Percentiles rank a stretch among this genome's conserved stretches.
These are phyloP conservation scores for Auriscalpium vulgare DNA, from an alignment of 768 basidiomycete species.

Conservation along the genomic window DNA sequence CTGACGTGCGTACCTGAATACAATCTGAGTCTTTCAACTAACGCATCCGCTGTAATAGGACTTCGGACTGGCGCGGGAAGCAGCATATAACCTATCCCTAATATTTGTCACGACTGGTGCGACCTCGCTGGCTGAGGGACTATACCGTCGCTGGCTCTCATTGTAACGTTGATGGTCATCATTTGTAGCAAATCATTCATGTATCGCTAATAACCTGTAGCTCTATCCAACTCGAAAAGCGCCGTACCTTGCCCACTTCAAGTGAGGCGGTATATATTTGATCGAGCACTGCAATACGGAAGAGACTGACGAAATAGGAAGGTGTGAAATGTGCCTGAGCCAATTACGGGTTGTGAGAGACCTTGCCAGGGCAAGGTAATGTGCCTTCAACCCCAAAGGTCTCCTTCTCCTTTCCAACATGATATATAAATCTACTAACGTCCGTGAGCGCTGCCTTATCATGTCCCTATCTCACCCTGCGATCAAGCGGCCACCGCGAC, in stretches of 20 bases:
- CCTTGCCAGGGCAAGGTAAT: too few species aligned
- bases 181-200: not conserved
- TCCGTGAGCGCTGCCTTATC: too few species aligned
- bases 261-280: too few species aligned
- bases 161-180: slow-evolving; percentile 27
- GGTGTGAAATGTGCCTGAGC: too few species aligned
- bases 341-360: too few species aligned
- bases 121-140: slow-evolving; percentile 53
- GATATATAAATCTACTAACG: too few species aligned
- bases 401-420: not conserved
- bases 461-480: too few species aligned
- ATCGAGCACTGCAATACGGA: too few species aligned
- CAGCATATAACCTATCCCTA: slow-evolving; percentile 82
- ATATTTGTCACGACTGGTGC: slow-evolving; percentile 80
- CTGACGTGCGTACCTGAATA: slow-evolving; percentile 22
- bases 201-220: not conserved
- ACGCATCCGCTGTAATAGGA: slow-evolving; percentile 26
- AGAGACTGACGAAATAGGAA: too few species aligned
- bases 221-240: too few species aligned
- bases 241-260: too few species aligned
- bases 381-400: not conserved
- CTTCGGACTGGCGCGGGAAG: slow-evolving; percentile 54
- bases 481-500: too few species aligned
- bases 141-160: slow-evolving; percentile 80
- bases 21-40: not conserved